phyloP scores from a whole-genome alignment of 2,329 filamentous ascomycete genomes.

The Didymosphaeria variabile region DNA sequence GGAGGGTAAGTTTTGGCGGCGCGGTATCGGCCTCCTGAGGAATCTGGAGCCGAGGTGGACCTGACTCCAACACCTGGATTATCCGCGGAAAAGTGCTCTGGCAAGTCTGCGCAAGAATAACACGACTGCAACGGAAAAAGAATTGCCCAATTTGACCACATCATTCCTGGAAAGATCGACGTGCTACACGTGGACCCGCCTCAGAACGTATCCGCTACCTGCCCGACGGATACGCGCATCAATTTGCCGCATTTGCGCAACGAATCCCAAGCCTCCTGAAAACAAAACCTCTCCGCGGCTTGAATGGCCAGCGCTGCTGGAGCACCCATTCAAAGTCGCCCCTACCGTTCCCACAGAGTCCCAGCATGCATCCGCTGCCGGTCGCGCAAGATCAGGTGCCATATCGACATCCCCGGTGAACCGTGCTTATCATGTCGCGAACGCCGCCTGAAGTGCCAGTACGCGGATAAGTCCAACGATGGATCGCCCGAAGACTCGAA shows the following conservation, averaged over 20 bases:
- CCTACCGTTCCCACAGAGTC: constrained; percentile 55
- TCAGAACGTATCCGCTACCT: neutral
- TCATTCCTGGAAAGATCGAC: neutral
- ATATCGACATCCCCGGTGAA: constrained; percentile 50
- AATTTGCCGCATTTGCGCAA: constrained; percentile 4
- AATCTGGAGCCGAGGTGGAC: neutral
- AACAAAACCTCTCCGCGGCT: constrained; percentile 2
- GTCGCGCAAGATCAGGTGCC: constrained; percentile 53
- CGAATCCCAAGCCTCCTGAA: neutral
- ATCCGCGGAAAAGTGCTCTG: neutral
- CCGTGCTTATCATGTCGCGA: constrained; percentile 53
- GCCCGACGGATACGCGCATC: constrained; percentile 1
- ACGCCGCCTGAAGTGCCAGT: constrained; percentile 49
- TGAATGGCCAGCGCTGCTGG: constrained; percentile 42
- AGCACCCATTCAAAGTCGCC: constrained; percentile 46
- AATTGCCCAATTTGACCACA: neutral
- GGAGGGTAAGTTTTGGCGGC: constrained; percentile 8
- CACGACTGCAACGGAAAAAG: neutral
- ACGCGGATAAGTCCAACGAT: constrained; percentile 37
- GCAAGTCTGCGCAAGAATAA: neutral
- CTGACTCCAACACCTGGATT: constrained; percentile 1
- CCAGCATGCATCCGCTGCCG: constrained; percentile 54
- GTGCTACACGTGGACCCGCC: neutral
- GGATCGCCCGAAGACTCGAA: constrained; percentile 36
- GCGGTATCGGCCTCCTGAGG: constrained; percentile 9